A percentile compares a stretch with the other conserved stretches of the same genome.
phyloP scores from a whole-genome alignment of 164 flowering plant genomes.

The Berberis thunbergii region DNA sequence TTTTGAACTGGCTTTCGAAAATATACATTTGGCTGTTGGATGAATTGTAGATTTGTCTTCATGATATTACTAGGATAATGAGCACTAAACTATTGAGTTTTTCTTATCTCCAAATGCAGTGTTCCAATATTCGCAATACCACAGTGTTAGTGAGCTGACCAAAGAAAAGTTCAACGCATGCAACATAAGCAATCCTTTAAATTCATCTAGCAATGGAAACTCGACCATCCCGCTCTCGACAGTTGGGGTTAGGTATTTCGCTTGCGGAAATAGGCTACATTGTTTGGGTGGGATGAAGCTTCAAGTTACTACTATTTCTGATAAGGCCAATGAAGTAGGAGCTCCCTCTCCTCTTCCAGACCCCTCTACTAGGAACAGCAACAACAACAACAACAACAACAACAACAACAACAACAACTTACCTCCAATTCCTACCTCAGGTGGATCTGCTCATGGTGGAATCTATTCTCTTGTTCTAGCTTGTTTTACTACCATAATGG shows the following conservation, averaged over 20 bases:
- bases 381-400: not conserved
- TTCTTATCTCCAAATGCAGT: conserved; percentile 17
- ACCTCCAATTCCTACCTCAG: too few species aligned
- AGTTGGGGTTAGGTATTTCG: conserved; percentile 39
- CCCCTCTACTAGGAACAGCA: conserved; percentile 1
- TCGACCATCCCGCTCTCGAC: conserved; percentile 24
- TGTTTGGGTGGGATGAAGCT: not conserved
- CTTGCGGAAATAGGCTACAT: conserved; percentile 29
- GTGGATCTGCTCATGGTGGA: too few species aligned
- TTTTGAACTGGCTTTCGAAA: too few species aligned
- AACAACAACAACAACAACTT: not conserved
- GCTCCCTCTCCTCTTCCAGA: not conserved
- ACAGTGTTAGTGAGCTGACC: conserved; percentile 37
- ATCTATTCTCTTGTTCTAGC: too few species aligned
- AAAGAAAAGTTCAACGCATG: conserved; percentile 28
- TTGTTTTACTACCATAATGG: too few species aligned
- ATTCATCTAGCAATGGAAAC: conserved; percentile 22
- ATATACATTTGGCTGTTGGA: too few species aligned
- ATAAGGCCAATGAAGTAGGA: not conserved
- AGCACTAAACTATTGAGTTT: too few species aligned
- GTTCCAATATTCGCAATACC: conserved; percentile 57
- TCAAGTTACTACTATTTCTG: not conserved
- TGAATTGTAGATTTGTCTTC: too few species aligned
- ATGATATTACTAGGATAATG: too few species aligned
- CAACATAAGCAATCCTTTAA: conserved; percentile 18